Conservation (phyloP, 345 rosid species). For the Geranium brycei region DNA sequence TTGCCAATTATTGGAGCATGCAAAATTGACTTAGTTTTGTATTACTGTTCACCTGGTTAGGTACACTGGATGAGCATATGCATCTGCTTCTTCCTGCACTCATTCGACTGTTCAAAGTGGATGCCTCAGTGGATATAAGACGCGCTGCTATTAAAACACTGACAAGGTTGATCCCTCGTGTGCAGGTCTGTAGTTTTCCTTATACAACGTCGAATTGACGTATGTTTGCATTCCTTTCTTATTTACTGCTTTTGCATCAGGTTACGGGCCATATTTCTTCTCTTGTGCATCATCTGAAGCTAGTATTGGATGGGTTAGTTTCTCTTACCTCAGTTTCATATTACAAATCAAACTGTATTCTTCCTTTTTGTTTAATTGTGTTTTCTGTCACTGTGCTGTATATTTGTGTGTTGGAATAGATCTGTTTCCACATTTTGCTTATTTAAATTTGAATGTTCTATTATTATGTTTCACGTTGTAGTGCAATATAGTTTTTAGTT, state of each 20-base stretch:
- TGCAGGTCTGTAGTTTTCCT: slow-evolving; percentile 50
- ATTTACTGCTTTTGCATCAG: slow-evolving; percentile 22
- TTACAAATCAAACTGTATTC: neutral
- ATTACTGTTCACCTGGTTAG: slow-evolving; percentile 21
- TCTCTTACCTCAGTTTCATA: slow-evolving; percentile 8
- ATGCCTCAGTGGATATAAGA: slow-evolving; percentile 73
- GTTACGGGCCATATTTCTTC: slow-evolving; percentile 91
- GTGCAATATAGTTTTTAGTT: no score
- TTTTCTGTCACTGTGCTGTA: neutral
- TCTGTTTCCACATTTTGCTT: neutral
- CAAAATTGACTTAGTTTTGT: no score
- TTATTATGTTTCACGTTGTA: no score
- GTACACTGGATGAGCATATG: slow-evolving; percentile 97
- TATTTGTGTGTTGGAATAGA: neutral
- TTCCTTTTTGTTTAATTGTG: neutral
- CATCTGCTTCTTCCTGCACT: slow-evolving; percentile 96
- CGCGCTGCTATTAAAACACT: slow-evolving; percentile 86
- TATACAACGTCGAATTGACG: neutral
- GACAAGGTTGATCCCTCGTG: slow-evolving; percentile 92
- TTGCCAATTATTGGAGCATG: neutral
- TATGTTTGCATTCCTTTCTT: neutral
- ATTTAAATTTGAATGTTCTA: no score
- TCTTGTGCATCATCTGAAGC: slow-evolving; percentile 94
- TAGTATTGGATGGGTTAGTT: slow-evolving; percentile 96
- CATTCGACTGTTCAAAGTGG: slow-evolving; percentile 82